phyloP scores from a whole-genome alignment of 306 rosid species.

The Mucuna pruriens region DNA sequence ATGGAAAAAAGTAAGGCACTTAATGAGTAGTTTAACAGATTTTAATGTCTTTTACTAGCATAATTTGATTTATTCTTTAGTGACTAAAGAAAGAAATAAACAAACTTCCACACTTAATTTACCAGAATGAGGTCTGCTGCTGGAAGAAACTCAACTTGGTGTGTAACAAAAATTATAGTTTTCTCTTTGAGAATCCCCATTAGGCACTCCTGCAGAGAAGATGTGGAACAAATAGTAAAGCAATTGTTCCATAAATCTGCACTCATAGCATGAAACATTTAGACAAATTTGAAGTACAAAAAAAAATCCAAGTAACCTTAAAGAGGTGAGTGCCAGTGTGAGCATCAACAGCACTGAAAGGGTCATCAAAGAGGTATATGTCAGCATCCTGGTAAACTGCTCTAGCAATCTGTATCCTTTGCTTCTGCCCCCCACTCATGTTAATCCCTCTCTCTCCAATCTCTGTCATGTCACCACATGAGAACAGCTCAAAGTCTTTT shows the following conservation, averaged over 20 bases:
- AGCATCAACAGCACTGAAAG: constrained; percentile 99
- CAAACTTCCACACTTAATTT: constrained; percentile 34
- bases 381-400: constrained; percentile 93
- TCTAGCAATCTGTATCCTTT: constrained; percentile 92
- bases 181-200: constrained; percentile 89
- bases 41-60: background rate
- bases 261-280: constrained; percentile 1
- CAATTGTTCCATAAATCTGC: background rate
- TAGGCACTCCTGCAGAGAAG: constrained; percentile 73
- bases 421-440: constrained; percentile 99
- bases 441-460: constrained; percentile 98
- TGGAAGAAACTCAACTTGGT: constrained; percentile 98
- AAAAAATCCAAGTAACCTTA: constrained; percentile 62
- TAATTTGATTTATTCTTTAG: background rate
- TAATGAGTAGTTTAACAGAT: background rate
- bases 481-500: constrained; percentile 89
- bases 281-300: background rate
- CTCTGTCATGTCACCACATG: constrained; percentile 83
- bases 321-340: constrained; percentile 95
- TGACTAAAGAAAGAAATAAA: constrained; percentile 11
- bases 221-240: constrained; percentile 13
- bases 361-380: constrained; percentile 87
- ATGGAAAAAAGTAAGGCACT: background rate
- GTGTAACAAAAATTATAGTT: constrained; percentile 85
- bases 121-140: constrained; percentile 95